phyloP scores from a whole-genome alignment of 1,139 yeast genomes.

The Kodamaea derodonti region DNA sequence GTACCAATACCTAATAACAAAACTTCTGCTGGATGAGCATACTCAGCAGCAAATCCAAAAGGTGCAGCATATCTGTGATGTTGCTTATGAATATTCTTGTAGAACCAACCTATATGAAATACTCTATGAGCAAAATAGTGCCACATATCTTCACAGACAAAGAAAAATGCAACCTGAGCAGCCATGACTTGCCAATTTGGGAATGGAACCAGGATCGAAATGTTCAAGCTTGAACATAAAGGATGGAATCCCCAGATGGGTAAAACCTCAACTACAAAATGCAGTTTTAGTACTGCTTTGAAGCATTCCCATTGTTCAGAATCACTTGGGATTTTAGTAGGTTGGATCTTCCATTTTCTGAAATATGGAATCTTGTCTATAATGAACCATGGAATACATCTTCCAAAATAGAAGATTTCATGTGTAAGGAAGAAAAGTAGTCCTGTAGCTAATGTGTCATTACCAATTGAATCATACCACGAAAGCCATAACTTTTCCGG shows the following conservation, averaged over 20 bases:
- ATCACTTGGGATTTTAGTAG: constrained; percentile 68
- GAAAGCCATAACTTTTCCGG: constrained; percentile 73
- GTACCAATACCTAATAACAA: constrained; percentile 90
- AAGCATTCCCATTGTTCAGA: constrained; percentile 91
- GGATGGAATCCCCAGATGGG: constrained; percentile 98
- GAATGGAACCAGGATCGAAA: constrained; percentile 77
- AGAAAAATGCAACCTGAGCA: constrained; percentile 68
- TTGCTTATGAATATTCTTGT: constrained; percentile 89
- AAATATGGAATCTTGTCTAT: constrained; percentile 75
- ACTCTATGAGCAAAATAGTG: constrained; percentile 92
- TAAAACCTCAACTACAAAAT: constrained; percentile 85
- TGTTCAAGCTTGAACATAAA: constrained; percentile 71
- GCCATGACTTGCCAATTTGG: constrained; percentile 58
- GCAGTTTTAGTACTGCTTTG: constrained; percentile 77
- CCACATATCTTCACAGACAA: constrained; percentile 89
- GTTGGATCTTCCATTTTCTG: constrained; percentile 77
- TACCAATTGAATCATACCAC: constrained; percentile 69
- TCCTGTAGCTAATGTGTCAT: constrained; percentile 83
- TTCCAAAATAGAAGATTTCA: constrained; percentile 78
- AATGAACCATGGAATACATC: constrained; percentile 81
- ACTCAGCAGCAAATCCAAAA: constrained; percentile 93
- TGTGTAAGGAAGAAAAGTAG: constrained; percentile 68
- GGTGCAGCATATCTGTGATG: constrained; percentile 98
- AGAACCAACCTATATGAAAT: constrained; percentile 80
- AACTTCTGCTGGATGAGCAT: constrained; percentile 93